Base-by-base conservation (phyloP, 1,139 yeast species). In the Candida sp. region DNA sequence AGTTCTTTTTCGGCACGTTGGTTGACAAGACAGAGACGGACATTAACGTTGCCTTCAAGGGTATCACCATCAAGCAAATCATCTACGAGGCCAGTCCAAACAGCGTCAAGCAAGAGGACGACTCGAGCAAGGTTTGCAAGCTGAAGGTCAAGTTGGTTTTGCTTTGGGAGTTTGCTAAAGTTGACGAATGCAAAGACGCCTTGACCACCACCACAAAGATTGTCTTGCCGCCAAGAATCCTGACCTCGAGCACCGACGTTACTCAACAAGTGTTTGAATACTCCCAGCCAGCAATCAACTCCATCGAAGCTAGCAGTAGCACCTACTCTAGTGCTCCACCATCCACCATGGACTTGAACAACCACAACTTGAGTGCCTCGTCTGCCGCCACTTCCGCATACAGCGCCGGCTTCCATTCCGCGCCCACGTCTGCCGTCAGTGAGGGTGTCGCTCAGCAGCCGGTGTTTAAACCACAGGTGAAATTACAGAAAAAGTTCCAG, bases 141-240 rank as follows among this genome's bases (percentile, higher is more conserved):
- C 73, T 66, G 63, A 75, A 76, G 51, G 72, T 84, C 44, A 70
- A 76, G 56, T 65, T 79, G 31, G 75, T 84, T 23, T 55, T 84
- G 22, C 68, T 84, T 27, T 85, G 89, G 88, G 88, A 84, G 60
- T 85, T 84, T 59, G 72, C 78, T n/a, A 73, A 72, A 55, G 84
- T 77, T 23, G 62, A 63, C 30, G 66, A 65, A 35, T 57, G 66
- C 33, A 70, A 68, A 41, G 77, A 76, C 26, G 81, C 81, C 6
- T 54, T 63, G 6, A 73, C 77, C 3, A 66, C 73, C 5, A 66
- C 75, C 2, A 63, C 80, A 60, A 57, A 54, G 65, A 78, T 54
- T 58, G 72, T 54, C 44, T 74, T 63, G 59, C 82, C 75, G 51
- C 67, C 53, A n/a, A 42, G 44, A 42, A 42, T 44, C 25, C 43